These are phyloP conservation scores for Fonsecaea multimorphosa DNA, from an alignment of 2,329 filamentous ascomycete species.

Conservation along the genomic window DNA sequence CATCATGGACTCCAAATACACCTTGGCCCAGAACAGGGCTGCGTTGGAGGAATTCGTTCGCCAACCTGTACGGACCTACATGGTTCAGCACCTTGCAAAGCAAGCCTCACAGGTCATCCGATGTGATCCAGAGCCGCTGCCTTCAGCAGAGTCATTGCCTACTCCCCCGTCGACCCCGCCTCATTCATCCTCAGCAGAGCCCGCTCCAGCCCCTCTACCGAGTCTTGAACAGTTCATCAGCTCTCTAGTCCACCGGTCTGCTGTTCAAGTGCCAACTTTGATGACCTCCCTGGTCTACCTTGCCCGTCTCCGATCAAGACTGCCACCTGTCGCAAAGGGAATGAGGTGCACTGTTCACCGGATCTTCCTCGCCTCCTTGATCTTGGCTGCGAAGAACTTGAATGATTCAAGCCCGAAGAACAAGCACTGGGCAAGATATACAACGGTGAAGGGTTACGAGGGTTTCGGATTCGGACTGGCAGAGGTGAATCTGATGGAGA, in stretches of 20 bases:
- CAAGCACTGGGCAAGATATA: conserved; percentile 99
- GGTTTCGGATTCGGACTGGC: conserved; percentile 90
- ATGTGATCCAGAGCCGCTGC: conserved; percentile 53
- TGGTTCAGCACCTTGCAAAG: conserved; percentile 55
- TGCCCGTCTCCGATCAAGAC: conserved; percentile 76
- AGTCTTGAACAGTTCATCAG: conserved; percentile 89
- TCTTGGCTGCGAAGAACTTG: conserved; percentile 88
- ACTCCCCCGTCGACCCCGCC: conserved; percentile 67
- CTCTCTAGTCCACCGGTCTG: conserved; percentile 86
- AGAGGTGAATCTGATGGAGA: conserved; percentile 99
- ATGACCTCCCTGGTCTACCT: conserved; percentile 98
- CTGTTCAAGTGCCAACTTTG: conserved; percentile 94
- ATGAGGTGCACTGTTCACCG: conserved; percentile 96
- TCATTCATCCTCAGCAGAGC: conserved; percentile 49
- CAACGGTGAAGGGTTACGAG: conserved; percentile 72
- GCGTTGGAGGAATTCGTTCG: conserved; percentile 57
- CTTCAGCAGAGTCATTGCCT: conserved; percentile 58
- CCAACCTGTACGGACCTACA: conserved; percentile 55
- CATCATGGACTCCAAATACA: conserved; percentile 36
- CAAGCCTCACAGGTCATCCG: conserved; percentile 57
- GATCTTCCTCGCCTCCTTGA: conserved; percentile 76
- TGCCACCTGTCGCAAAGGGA: conserved; percentile 93
- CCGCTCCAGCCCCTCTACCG: conserved; percentile 63
- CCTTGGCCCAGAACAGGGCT: conserved; percentile 46
- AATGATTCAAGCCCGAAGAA: conserved; percentile 99